Base-by-base conservation (phyloP, 208 protist genomes). In the Leishmania aethiopica region DNA sequence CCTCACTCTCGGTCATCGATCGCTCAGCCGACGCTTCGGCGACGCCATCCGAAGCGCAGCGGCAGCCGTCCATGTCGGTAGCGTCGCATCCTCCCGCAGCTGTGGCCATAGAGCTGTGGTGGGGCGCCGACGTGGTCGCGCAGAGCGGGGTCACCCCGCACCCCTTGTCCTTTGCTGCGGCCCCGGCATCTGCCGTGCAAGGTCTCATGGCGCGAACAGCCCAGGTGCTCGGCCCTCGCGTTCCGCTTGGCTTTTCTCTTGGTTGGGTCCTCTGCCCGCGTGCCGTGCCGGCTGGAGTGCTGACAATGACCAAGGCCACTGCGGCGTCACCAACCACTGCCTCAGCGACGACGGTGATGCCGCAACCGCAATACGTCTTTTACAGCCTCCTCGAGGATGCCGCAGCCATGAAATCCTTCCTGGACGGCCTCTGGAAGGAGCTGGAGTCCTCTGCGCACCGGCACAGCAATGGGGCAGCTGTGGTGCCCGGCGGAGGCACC, bases 51-150 rank as follows among this genome's bases (percentile, higher is more conserved):
- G 35, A 70, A 11, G 28, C 55, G 60, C 60, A 67, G 4, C 28
- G 28, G 0, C 60, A 67, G 60, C 53, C 53, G 3, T 22, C 3
- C 53, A 25, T 57, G 17, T 17, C 19, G 17, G 53, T 13, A 25
- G 53, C 19, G 19, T 22, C 53, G 53, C 53, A 57, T 57, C 59
- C 59, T n/a, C 10, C 66, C 17, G 66, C 66, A 15, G 35, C 42
- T n/a, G 69, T 73, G 19, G 69, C 13, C 22, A 78, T 90, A 62
- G 70, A 75, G 57, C 82, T 92, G 66, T 92, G 89, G 89, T 92
- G 87, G 84, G 90, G 89, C 70, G 89, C 89, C 1, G 89, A 92
- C 64, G 84, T 90, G 55, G 77, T 90, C 42, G 64, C 83, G 64
- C 59, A 86, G 78, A 66, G 73, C 35, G 53, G 64, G 70, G 74